Conservation (phyloP, 179 eudicot species). For the Silene noctiflora region DNA sequence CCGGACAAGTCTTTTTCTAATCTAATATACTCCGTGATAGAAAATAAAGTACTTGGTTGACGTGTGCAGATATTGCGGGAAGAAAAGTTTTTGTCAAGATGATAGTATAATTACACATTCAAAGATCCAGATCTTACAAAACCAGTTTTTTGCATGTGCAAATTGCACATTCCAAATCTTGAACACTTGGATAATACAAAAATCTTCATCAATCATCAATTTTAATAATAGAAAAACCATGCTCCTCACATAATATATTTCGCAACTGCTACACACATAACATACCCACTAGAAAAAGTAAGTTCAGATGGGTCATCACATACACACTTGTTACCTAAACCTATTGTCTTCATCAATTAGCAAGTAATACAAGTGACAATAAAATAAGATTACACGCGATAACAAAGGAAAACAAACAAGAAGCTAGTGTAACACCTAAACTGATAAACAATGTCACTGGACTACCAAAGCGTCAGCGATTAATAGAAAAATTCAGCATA, state of each 20-base stretch:
- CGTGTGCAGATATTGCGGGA: not conserved
- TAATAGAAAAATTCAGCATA: not conserved
- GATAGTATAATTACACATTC: conserved; percentile 15
- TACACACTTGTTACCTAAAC: conserved; percentile 9
- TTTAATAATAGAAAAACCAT: conserved; percentile 14
- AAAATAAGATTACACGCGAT: not conserved
- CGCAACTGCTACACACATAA: not conserved
- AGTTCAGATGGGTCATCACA: not conserved
- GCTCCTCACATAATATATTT: conserved; percentile 1
- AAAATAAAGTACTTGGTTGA: not conserved
- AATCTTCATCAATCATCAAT: not conserved
- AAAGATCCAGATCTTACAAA: conserved; percentile 28
- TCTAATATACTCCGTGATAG: too few relatives aligned
- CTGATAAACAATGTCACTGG: not conserved
- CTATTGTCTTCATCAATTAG: not conserved
- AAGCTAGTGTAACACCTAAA: conserved; percentile 9
- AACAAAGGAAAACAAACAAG: conserved; percentile 10
- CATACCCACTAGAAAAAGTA: conserved; percentile 13
- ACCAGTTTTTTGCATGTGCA: conserved; percentile 26
- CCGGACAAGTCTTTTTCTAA: not conserved
- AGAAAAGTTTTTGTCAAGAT: conserved; percentile 10
- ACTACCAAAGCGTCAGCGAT: conserved; percentile 6
- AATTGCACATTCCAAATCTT: conserved; percentile 17
- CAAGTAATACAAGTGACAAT: not conserved
- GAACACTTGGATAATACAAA: conserved; percentile 1